Conservation (phyloP, 345 rosid genomes). For the Gossypium rotundifolium region DNA sequence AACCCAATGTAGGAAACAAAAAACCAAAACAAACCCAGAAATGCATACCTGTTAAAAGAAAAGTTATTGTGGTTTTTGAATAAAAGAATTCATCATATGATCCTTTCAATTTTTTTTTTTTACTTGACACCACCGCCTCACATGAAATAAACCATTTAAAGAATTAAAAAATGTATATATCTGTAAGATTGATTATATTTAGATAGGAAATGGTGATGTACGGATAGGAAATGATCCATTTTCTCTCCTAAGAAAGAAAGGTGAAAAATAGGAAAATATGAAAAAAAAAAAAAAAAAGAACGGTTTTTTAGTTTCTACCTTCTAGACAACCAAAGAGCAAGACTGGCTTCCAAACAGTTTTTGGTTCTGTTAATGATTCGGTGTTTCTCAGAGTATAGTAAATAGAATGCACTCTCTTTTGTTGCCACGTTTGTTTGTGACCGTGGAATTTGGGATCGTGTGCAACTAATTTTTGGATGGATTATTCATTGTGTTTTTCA, state of each 20-base stretch:
- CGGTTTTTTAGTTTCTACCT: slow-evolving; percentile 17
- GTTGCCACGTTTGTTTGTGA: too few relatives aligned
- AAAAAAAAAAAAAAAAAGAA: not conserved
- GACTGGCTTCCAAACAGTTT: slow-evolving; percentile 15
- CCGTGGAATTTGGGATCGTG: too few relatives aligned
- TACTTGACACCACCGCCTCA: not conserved
- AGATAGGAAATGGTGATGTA: slow-evolving; percentile 5
- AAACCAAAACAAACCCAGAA: slow-evolving; percentile 21
- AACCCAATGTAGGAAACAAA: slow-evolving; percentile 12
- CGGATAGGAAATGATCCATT: slow-evolving; percentile 20
- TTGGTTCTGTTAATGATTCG: slow-evolving; percentile 5
- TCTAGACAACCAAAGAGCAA: slow-evolving; percentile 23
- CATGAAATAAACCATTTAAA: not conserved
- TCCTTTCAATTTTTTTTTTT: not conserved
- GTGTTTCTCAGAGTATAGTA: not conserved
- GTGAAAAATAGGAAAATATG: slow-evolving; percentile 15
- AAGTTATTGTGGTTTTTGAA: slow-evolving; percentile 11
- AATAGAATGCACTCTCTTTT: not conserved
- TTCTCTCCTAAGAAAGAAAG: slow-evolving; percentile 52
- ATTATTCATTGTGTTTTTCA: too few relatives aligned
- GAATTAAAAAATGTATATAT: not conserved
- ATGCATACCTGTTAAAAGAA: slow-evolving; percentile 18
- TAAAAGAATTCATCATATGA: slow-evolving; percentile 2
- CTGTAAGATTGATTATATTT: not conserved
- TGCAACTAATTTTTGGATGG: too few relatives aligned